A percentile compares a stretch with the other conserved stretches of the same genome.
phyloP scores from a whole-genome alignment of 768 basidiomycete genomes.

The Mycena crocata region DNA sequence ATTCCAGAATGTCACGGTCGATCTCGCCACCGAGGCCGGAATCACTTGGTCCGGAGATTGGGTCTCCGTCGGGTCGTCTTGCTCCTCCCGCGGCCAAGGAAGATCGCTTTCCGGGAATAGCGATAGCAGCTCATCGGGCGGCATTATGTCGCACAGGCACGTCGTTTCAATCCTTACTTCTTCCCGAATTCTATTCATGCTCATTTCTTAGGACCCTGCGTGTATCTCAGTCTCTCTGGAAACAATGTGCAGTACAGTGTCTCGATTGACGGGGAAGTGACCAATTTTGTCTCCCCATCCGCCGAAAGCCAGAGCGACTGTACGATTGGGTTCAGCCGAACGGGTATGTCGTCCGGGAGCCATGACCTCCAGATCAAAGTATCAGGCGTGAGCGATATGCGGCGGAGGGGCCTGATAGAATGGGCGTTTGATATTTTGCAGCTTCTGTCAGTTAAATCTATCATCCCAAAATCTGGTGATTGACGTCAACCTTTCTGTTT shows the following conservation, averaged over 20 bases:
- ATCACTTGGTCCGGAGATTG: slow-evolving; percentile 9
- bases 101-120: slow-evolving; percentile 1
- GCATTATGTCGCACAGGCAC: not conserved
- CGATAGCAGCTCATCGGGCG: not conserved
- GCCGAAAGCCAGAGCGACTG: not conserved
- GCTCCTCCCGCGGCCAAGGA: not conserved
- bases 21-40: slow-evolving; percentile 1
- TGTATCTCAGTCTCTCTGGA: slow-evolving; percentile 7
- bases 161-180: not conserved
- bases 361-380: not conserved
- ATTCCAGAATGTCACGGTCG: not conserved
- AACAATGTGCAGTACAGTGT: slow-evolving; percentile 1
- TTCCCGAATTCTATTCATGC: not conserved
- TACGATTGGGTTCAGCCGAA: not conserved
- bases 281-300: slow-evolving; percentile 1
- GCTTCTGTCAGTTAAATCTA: not conserved
- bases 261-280: slow-evolving; percentile 9
- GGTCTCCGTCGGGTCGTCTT: not conserved
- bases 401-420: not conserved
- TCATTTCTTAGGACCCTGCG: not conserved
- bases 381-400: not conserved
- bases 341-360: not conserved
- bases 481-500: not conserved
- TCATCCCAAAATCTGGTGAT: not conserved
- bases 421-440: slow-evolving; percentile 3